Conservation (phyloP, 2,329 filamentous ascomycete species). For the Cryphonectria parasitica region DNA sequence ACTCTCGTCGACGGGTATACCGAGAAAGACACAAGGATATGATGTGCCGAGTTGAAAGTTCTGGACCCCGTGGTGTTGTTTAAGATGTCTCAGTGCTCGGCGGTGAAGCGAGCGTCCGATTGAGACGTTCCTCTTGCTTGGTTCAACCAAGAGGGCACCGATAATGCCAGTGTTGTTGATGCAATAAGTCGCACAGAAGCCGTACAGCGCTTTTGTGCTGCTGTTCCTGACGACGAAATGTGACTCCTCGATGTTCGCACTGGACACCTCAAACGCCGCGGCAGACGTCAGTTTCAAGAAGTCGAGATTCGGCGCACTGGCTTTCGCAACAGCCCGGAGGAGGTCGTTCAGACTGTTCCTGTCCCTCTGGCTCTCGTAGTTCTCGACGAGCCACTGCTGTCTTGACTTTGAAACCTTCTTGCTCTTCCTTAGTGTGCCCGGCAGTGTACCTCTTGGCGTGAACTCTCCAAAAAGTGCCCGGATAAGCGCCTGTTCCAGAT, state of each 20-base stretch:
- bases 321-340: conserved; percentile 70
- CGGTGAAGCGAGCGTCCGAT: conserved; percentile 90
- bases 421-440: conserved; percentile 80
- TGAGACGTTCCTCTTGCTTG: conserved; percentile 80
- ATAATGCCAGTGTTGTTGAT: conserved; percentile 74
- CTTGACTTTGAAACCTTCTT: conserved; percentile 87
- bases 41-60: conserved; percentile 81
- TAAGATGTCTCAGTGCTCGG: conserved; percentile 75
- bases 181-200: conserved; percentile 89
- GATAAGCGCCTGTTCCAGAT: conserved; percentile 62
- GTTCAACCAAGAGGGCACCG: conserved; percentile 88
- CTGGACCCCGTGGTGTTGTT: conserved; percentile 71
- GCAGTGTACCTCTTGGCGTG: conserved; percentile 61
- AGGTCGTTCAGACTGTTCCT: conserved; percentile 74
- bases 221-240: conserved; percentile 95
- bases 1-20: conserved; percentile 67
- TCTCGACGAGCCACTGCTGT: conserved; percentile 93
- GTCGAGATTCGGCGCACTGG: conserved; percentile 66
- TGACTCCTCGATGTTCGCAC: conserved; percentile 72
- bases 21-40: conserved; percentile 84
- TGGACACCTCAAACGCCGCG: conserved; percentile 75
- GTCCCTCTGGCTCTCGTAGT: conserved; percentile 81
- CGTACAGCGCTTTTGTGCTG: conserved; percentile 87
- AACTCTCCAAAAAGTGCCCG: conserved; percentile 82
- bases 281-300: conserved; percentile 73